Evolutionary conservation across 2,329 filamentous ascomycete species (phyloP).

Genomic region (Beauveria brongniartii): DNA sequence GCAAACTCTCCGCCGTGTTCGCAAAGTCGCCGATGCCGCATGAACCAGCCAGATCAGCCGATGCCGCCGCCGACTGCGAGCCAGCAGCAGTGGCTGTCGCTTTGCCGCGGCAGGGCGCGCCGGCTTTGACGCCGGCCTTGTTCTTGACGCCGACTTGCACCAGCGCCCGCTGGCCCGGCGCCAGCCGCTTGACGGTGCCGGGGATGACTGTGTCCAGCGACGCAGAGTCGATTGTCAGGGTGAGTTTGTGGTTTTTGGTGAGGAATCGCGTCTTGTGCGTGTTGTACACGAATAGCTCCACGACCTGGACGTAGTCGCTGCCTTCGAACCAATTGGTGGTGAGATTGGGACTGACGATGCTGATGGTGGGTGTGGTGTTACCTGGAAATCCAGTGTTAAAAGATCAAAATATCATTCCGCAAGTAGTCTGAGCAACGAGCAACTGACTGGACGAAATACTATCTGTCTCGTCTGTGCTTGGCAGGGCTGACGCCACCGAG

Average conservation of each 20-base stretch:
- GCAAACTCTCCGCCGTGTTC: conserved; percentile 20
- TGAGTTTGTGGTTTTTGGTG: conserved; percentile 1
- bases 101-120: conserved; percentile 4
- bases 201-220: conserved; percentile 8
- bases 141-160: conserved; percentile 12
- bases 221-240: background rate
- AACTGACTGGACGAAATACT: background rate
- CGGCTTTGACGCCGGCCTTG: conserved; percentile 11
- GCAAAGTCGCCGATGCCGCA: conserved; percentile 3
- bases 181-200: conserved; percentile 12
- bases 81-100: background rate
- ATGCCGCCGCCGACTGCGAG: background rate
- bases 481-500: background rate
- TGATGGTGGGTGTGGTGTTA: background rate
- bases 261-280: conserved; percentile 8
- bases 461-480: background rate
- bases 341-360: conserved; percentile 4
- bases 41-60: background rate
- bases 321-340: conserved; percentile 12
- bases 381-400: background rate
- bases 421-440: background rate
- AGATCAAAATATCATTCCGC: too few species aligned
- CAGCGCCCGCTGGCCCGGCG: conserved; percentile 10
- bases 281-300: conserved; percentile 12
- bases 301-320: conserved; percentile 11